A percentile compares a stretch with the other conserved stretches of the same genome.
Evolutionary conservation across 2,329 filamentous ascomycete species (phyloP).

Genomic region (Emergomyces pasteurianus): DNA sequence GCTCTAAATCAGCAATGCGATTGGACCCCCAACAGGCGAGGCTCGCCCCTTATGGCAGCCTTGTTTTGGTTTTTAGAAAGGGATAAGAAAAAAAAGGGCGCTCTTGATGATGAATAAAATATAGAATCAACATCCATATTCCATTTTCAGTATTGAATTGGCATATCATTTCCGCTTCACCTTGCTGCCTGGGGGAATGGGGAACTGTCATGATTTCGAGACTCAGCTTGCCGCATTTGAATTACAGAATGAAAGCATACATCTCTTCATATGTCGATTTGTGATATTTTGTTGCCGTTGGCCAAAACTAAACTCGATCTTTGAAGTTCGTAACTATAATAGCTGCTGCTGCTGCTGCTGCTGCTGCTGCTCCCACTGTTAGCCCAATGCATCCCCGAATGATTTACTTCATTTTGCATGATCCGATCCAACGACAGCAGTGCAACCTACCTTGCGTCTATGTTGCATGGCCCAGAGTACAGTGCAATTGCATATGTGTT

Average conservation of each 20-base stretch:
- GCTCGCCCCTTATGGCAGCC: background rate
- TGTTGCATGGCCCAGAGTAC: background rate
- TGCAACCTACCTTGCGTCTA: background rate
- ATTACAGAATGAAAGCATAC: background rate
- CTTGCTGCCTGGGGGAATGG: background rate
- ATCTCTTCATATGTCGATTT: background rate
- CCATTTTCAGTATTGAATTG: background rate
- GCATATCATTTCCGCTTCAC: background rate
- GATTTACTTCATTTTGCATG: background rate
- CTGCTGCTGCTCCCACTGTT: no score
- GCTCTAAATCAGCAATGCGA: background rate
- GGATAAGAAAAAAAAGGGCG: no score
- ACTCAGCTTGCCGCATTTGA: background rate
- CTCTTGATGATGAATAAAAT: background rate
- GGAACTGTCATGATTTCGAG: background rate
- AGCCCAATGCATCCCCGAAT: background rate
- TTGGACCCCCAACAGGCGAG: background rate
- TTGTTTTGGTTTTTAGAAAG: background rate
- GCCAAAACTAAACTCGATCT: background rate
- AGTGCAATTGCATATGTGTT: background rate
- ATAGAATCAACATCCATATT: background rate
- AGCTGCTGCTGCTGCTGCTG: no score
- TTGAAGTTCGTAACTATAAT: background rate
- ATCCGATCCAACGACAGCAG: background rate
- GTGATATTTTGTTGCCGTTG: background rate